A percentile compares a stretch with the other conserved stretches of the same genome.
These are phyloP conservation scores for Xylaria grammica DNA, from an alignment of 495 filamentous ascomycete genomes.

Conservation along the genomic window DNA sequence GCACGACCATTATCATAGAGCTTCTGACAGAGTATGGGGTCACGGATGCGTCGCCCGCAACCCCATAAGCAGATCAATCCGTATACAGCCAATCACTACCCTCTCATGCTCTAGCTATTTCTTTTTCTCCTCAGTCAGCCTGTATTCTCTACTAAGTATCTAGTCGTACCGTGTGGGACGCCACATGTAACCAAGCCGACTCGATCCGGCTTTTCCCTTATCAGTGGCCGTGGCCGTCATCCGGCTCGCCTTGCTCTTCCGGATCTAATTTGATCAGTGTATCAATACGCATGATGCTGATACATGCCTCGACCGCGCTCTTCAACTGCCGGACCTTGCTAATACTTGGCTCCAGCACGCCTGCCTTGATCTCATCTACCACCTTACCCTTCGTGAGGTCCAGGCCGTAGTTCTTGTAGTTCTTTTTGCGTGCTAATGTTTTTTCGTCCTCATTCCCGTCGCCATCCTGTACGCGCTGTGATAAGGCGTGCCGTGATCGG, in stretches of 20 bases:
- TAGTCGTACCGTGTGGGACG: constrained; percentile 15
- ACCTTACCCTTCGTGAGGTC: constrained; percentile 90
- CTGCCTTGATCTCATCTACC: constrained; percentile 90
- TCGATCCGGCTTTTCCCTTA: constrained; percentile 28
- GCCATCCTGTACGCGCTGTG: constrained; percentile 84
- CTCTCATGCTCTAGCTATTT: not conserved
- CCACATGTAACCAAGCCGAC: constrained; percentile 23
- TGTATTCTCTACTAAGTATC: constrained; percentile 21
- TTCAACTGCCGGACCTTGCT: constrained; percentile 99
- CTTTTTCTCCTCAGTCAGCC: constrained; percentile 1
- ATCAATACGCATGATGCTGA: constrained; percentile 99
- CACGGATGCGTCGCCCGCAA: constrained; percentile 4
- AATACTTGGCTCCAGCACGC: constrained; percentile 95
- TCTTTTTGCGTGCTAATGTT: constrained; percentile 87
- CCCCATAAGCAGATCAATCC: not conserved
- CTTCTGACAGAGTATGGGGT: constrained; percentile 19
- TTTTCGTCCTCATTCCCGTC: constrained; percentile 86
- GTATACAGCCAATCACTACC: constrained; percentile 15
- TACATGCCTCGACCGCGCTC: constrained; percentile 97
- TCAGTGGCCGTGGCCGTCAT: constrained; percentile 77
- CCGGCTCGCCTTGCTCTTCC: constrained; percentile 76
- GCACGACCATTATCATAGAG: too few relatives aligned
- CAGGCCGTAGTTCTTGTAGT: constrained; percentile 96
- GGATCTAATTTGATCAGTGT: constrained; percentile 98
- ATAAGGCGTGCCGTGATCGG: constrained; percentile 90